phyloP scores from a whole-genome alignment of 495 filamentous ascomycete species.

The Apiosordaria backusii region DNA sequence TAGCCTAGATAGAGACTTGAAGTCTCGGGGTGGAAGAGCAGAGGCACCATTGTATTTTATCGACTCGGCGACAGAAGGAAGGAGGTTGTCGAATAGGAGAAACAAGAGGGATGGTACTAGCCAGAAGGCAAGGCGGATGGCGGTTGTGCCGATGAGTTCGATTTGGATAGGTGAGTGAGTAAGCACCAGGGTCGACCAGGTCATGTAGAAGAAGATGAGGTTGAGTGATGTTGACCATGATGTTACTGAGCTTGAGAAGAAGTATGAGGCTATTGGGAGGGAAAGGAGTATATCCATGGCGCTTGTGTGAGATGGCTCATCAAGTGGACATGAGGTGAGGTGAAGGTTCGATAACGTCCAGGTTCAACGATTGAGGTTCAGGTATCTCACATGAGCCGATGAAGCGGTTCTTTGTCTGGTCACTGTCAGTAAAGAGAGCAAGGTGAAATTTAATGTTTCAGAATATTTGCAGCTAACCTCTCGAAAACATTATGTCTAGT shows the following conservation, averaged over 20 bases:
- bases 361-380: no score
- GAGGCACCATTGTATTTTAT: constrained; percentile 67
- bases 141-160: constrained; percentile 66
- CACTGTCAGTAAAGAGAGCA: no score
- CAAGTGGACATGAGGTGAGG: neutral
- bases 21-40: constrained; percentile 60
- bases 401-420: neutral
- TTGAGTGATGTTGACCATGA: constrained; percentile 78
- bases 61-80: constrained; percentile 61
- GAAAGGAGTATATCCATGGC: constrained; percentile 62
- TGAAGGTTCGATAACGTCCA: no score
- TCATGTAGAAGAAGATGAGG: constrained; percentile 83
- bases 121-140: constrained; percentile 68
- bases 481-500: no score
- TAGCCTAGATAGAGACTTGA: constrained; percentile 37
- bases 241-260: constrained; percentile 49
- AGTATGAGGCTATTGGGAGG: constrained; percentile 67
- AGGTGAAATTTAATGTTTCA: no score
- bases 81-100: constrained; percentile 65
- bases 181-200: constrained; percentile 80
- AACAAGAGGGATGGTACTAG: constrained; percentile 69
- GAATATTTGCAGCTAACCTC: no score
- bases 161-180: constrained; percentile 72
- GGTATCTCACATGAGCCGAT: neutral
- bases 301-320: neutral